These are phyloP conservation scores for Collybiopsis confluens DNA, from an alignment of 768 basidiomycete genomes.

Conservation along the genomic window DNA sequence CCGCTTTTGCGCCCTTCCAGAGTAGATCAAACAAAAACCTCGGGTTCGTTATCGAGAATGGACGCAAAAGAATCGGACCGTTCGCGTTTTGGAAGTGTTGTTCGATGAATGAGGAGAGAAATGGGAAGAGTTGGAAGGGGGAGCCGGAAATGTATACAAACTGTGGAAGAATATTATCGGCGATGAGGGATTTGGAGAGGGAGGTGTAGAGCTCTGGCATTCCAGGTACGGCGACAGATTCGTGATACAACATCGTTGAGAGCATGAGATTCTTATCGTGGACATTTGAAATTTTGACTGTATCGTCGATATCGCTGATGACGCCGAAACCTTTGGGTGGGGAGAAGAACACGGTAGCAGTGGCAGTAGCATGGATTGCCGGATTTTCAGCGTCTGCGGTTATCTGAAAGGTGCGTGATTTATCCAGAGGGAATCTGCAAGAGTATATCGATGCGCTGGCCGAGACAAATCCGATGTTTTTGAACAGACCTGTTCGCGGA, in stretches of 20 bases:
- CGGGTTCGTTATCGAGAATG: constrained; percentile 31
- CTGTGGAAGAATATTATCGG: constrained; percentile 18
- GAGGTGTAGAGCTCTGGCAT: constrained; percentile 39
- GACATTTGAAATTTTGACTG: constrained; percentile 37
- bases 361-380: too few relatives aligned
- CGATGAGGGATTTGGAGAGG: constrained; percentile 28
- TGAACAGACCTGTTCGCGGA: too few relatives aligned
- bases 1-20: constrained; percentile 10
- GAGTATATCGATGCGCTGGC: too few relatives aligned
- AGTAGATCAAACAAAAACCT: constrained; percentile 20
- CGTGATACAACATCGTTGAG: constrained; percentile 33
- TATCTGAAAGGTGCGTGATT: too few relatives aligned
- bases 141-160: constrained; percentile 40
- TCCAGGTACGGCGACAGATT: constrained; percentile 33
- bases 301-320: constrained; percentile 37
- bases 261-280: constrained; percentile 29
- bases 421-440: too few relatives aligned
- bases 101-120: constrained; percentile 35
- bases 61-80: constrained; percentile 35
- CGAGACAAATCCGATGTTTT: too few relatives aligned
- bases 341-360: constrained; percentile 7
- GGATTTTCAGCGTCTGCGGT: too few relatives aligned
- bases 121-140: constrained; percentile 40
- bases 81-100: constrained; percentile 27
- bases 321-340: not conserved